Percentiles rank a stretch among this genome's conserved stretches.
These are phyloP conservation scores for Aspergillus pseudoterreus DNA, from an alignment of 2,329 filamentous ascomycete species.

Conservation along the genomic window DNA sequence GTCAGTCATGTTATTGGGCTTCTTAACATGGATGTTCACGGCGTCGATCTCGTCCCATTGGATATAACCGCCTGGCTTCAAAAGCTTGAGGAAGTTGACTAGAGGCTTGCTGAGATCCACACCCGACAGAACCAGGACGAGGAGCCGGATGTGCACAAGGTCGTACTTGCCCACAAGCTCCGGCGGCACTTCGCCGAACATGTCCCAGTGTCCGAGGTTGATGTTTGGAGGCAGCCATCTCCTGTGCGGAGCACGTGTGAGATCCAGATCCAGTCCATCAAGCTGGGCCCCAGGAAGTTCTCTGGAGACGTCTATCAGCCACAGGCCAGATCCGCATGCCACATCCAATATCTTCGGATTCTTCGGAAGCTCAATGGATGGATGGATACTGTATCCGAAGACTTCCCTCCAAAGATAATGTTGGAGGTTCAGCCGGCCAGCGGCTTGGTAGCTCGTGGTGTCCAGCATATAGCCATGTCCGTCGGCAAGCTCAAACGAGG, in stretches of 20 bases:
- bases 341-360: slow-evolving; percentile 21
- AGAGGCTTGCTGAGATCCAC: slow-evolving; percentile 14
- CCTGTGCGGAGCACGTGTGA: slow-evolving; percentile 18
- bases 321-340: slow-evolving; percentile 25
- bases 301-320: slow-evolving; percentile 23
- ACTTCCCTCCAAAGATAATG: slow-evolving; percentile 27
- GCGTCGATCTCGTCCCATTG: slow-evolving; percentile 29
- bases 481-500: neutral
- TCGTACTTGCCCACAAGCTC: slow-evolving; percentile 20
- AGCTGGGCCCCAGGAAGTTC: slow-evolving; percentile 15
- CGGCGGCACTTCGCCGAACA: slow-evolving; percentile 18
- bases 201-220: slow-evolving; percentile 15
- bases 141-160: slow-evolving; percentile 18
- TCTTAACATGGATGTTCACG: slow-evolving; percentile 16
- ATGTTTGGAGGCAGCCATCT: slow-evolving; percentile 17
- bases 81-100: slow-evolving; percentile 17
- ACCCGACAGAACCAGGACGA: slow-evolving; percentile 7
- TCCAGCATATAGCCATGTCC: neutral
- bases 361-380: slow-evolving; percentile 15
- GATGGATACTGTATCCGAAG: slow-evolving; percentile 25
- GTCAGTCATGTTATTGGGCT: slow-evolving; percentile 3
- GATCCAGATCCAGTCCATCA: slow-evolving; percentile 23
- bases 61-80: slow-evolving; percentile 26
- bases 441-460: slow-evolving; percentile 5
- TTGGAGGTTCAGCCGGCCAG: slow-evolving; percentile 23